Percentiles rank a stretch among this genome's conserved stretches.
These are phyloP conservation scores for Imleria badia DNA, from an alignment of 768 basidiomycete species.

Conservation along the genomic window DNA sequence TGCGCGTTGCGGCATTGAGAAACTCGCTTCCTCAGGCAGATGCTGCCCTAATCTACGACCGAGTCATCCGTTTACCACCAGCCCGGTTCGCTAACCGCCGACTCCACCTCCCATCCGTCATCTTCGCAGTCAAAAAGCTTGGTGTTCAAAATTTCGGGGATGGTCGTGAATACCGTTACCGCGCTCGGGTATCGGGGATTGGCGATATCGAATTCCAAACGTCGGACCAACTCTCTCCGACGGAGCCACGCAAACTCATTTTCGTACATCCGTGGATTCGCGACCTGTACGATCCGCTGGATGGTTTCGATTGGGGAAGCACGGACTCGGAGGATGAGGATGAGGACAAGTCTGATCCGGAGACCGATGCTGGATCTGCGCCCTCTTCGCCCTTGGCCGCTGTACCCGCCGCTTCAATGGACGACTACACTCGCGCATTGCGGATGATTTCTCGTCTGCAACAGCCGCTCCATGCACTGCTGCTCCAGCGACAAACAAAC, in stretches of 20 bases:
- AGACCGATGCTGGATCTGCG: background rate
- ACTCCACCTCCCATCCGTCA: background rate
- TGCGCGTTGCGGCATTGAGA: background rate
- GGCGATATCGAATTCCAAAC: constrained; percentile 1
- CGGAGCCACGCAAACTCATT: background rate
- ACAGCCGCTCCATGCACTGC: constrained; percentile 1
- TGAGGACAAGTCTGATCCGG: background rate
- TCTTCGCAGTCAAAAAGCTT: background rate
- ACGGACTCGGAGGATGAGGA: background rate
- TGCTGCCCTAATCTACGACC: background rate
- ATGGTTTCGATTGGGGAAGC: background rate
- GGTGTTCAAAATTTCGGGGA: background rate
- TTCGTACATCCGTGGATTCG: constrained; percentile 10
- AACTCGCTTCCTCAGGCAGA: background rate
- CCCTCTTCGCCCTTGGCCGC: background rate
- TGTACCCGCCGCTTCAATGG: background rate
- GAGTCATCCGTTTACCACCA: background rate
- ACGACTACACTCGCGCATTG: background rate
- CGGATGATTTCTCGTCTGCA: constrained; percentile 3
- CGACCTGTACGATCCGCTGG: background rate
- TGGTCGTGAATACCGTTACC: background rate
- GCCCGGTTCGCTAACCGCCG: background rate
- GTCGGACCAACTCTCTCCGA: background rate
- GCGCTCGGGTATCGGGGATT: background rate
- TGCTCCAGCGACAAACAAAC: background rate